A percentile compares a stretch with the other conserved stretches of the same genome.
phyloP scores from a whole-genome alignment of 768 basidiomycete species.

The Fomitopsis pulvina region DNA sequence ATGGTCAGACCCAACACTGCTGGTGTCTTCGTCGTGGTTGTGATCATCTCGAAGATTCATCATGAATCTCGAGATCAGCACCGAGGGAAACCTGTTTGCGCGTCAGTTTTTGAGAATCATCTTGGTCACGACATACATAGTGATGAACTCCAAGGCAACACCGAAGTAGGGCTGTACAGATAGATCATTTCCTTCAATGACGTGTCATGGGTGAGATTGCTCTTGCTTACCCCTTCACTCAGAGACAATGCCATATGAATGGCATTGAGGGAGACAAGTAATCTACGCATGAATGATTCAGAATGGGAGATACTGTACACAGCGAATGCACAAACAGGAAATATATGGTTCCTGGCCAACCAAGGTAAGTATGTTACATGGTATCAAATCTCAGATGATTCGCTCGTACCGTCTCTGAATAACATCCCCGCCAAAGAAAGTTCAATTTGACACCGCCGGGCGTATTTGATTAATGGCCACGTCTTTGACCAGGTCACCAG shows the following conservation, averaged over 20 bases:
- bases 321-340: constrained; percentile 4
- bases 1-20: no score
- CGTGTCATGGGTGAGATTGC: neutral
- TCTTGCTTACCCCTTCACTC: neutral
- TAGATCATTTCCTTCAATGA: neutral
- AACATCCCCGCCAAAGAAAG: constrained; percentile 1
- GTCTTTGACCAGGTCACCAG: constrained; percentile 4
- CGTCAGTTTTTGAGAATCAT: neutral
- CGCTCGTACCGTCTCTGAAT: constrained; percentile 8
- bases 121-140: neutral
- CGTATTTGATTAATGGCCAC: neutral
- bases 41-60: constrained; percentile 6
- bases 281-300: neutral
- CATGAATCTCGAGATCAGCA: constrained; percentile 9
- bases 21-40: neutral
- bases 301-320: neutral
- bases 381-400: neutral
- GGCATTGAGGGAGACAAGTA: neutral
- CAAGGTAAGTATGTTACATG: neutral
- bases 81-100: constrained; percentile 2
- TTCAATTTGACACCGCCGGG: neutral
- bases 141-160: neutral
- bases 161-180: neutral
- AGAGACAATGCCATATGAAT: neutral
- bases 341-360: constrained; percentile 6